phyloP scores from a whole-genome alignment of 345 rosid genomes.

The Raphanus raphanistrum region DNA sequence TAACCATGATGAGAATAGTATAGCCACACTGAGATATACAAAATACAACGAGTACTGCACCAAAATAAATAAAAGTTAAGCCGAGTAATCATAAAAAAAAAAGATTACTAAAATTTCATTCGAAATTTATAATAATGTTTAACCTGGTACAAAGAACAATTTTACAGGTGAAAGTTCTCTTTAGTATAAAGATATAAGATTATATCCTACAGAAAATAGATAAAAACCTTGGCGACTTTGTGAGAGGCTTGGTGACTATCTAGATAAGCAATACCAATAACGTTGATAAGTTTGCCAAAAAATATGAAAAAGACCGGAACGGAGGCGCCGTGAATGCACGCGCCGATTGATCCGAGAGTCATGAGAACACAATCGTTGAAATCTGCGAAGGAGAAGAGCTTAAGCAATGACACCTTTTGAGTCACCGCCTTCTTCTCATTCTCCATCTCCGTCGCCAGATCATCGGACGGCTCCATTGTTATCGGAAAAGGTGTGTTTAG shows the following conservation, averaged over 20 bases:
- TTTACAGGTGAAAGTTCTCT: background rate
- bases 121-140: background rate
- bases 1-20: conserved; percentile 88
- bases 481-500: conserved; percentile 7
- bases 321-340: conserved; percentile 83
- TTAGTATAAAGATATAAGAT: background rate
- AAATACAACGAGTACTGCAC: conserved; percentile 98
- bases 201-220: background rate
- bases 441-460: conserved; percentile 22
- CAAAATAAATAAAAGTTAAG: background rate
- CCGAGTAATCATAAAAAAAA: background rate
- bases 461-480: conserved; percentile 40
- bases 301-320: conserved; percentile 92
- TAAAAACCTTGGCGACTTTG: conserved; percentile 78
- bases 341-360: conserved; percentile 84
- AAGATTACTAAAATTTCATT: background rate
- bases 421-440: conserved; percentile 9
- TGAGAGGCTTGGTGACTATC: conserved; percentile 77
- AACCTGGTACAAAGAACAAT: background rate
- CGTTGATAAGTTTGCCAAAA: conserved; percentile 79
- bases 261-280: conserved; percentile 77
- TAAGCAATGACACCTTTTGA: conserved; percentile 57
- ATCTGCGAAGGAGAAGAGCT: conserved; percentile 81
- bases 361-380: conserved; percentile 68
- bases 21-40: conserved; percentile 82